These are phyloP conservation scores for Ophiostoma montium DNA, from an alignment of 2,329 filamentous ascomycete genomes.

Conservation along the genomic window DNA sequence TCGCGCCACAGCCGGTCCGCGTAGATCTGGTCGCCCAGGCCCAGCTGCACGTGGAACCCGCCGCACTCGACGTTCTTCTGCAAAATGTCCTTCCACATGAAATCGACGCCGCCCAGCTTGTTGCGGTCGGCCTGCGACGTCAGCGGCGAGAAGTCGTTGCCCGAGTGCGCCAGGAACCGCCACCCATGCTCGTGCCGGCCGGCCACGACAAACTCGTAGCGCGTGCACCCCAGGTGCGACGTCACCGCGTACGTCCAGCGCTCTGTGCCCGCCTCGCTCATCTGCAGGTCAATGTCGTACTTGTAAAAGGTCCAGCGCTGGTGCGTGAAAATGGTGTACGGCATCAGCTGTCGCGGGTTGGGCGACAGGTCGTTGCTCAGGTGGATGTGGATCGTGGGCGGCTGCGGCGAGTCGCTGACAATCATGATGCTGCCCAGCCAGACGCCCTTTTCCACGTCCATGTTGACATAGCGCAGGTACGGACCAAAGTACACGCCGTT, in stretches of 20 bases:
- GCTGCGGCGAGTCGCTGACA: conserved; percentile 79
- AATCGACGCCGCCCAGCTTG: conserved; percentile 74
- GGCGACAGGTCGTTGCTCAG: conserved; percentile 81
- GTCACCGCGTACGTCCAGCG: conserved; percentile 98
- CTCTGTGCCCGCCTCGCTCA: conserved; percentile 67
- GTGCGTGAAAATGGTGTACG: conserved; percentile 72
- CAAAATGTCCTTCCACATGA: conserved; percentile 98
- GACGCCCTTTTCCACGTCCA: conserved; percentile 80
- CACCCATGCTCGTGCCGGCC: conserved; percentile 81
- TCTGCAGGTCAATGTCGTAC: conserved; percentile 79
- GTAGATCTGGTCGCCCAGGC: conserved; percentile 87
- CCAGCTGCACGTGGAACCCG: conserved; percentile 88
- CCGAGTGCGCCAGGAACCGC: conserved; percentile 91
- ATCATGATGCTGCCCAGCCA: conserved; percentile 93
- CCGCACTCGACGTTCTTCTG: conserved; percentile 95
- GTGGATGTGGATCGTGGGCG: conserved; percentile 92
- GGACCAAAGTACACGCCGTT: conserved; percentile 98
- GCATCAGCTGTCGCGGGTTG: conserved; percentile 75
- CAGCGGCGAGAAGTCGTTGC: conserved; percentile 85
- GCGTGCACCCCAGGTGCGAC: conserved; percentile 90
- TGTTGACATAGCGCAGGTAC: conserved; percentile 89
- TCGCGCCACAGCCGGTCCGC: conserved; percentile 95
- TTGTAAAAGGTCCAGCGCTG: conserved; percentile 93
- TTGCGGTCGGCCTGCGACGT: conserved; percentile 76
- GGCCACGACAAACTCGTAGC: conserved; percentile 92